Evolutionary conservation across 2,329 filamentous ascomycete genomes (phyloP).

Genomic region (Colletotrichum musicola): DNA sequence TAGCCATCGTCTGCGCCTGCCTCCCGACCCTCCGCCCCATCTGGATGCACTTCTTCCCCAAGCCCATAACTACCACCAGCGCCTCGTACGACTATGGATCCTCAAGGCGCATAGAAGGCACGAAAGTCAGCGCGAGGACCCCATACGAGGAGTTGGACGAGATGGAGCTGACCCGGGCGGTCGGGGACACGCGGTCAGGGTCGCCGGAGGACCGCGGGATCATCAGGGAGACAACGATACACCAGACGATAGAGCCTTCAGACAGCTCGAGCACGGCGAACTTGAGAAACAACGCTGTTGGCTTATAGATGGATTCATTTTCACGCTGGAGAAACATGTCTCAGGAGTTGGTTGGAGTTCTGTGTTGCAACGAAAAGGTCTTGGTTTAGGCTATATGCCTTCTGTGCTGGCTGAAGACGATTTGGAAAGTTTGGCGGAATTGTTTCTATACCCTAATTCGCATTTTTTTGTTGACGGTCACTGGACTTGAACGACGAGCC

Average conservation of each 20-base stretch:
- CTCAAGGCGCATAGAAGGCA: slow-evolving; percentile 9
- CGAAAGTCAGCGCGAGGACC: slow-evolving; percentile 14
- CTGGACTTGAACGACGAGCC: too few species aligned
- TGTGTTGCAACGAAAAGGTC: too few species aligned
- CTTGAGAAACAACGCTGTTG: slow-evolving; percentile 2
- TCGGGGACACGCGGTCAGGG: slow-evolving; percentile 2
- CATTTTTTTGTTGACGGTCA: too few species aligned
- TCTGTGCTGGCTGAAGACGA: too few species aligned
- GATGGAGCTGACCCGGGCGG: slow-evolving; percentile 20
- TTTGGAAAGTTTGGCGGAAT: too few species aligned
- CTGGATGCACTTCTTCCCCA: slow-evolving; percentile 40
- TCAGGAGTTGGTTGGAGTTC: background rate
- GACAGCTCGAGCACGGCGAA: slow-evolving; percentile 32
- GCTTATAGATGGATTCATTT: background rate
- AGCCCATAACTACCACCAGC: slow-evolving; percentile 6
- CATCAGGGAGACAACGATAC: slow-evolving; percentile 26
- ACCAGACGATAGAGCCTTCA: slow-evolving; percentile 27
- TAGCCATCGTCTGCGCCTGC: slow-evolving; percentile 54
- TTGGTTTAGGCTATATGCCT: too few species aligned
- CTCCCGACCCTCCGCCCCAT: slow-evolving; percentile 53
- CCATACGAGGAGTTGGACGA: slow-evolving; percentile 35
- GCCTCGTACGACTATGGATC: slow-evolving; percentile 30
- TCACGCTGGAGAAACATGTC: background rate
- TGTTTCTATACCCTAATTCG: too few species aligned
- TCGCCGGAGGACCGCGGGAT: slow-evolving; percentile 12